Conservation (phyloP, 2,329 filamentous ascomycete species). For the Pochonia chlamydosporia region DNA sequence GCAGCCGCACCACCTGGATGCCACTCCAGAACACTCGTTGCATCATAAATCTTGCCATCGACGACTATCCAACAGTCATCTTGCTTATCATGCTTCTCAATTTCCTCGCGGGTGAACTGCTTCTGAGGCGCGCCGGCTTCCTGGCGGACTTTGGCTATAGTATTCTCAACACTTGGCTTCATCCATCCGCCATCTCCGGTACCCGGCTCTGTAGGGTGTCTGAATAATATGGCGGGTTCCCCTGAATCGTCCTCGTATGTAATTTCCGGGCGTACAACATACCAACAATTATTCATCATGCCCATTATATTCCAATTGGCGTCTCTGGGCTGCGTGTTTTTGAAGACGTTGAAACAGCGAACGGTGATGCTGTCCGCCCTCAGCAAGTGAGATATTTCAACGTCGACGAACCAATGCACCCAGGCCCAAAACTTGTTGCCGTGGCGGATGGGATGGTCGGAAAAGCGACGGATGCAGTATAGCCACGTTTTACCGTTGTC, state of each 20-base stretch:
- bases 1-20: conserved; percentile 43
- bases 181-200: conserved; percentile 44
- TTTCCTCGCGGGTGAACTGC: conserved; percentile 46
- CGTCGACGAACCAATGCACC: conserved; percentile 46
- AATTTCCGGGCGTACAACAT: conserved; percentile 35
- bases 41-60: conserved; percentile 45
- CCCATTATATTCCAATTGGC: conserved; percentile 43
- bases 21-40: conserved; percentile 39
- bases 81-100: conserved; percentile 43
- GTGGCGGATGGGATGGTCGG: conserved; percentile 41
- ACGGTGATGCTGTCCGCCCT: conserved; percentile 36
- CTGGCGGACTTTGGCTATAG: conserved; percentile 37
- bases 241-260: conserved; percentile 23
- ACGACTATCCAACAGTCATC: conserved; percentile 49
- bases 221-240: conserved; percentile 32
- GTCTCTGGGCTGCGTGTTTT: conserved; percentile 42
- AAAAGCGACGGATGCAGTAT: conserved; percentile 28
- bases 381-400: conserved; percentile 37
- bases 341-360: conserved; percentile 42
- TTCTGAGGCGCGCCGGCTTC: conserved; percentile 38
- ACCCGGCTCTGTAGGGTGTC: conserved; percentile 39
- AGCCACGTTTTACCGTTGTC: conserved; percentile 39
- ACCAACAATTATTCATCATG: conserved; percentile 52
- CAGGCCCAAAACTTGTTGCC: conserved; percentile 50
- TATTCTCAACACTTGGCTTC: conserved; percentile 38